Conservation (phyloP, 2,329 filamentous ascomycete genomes). For the Amesomyces nigricolor region DNA sequence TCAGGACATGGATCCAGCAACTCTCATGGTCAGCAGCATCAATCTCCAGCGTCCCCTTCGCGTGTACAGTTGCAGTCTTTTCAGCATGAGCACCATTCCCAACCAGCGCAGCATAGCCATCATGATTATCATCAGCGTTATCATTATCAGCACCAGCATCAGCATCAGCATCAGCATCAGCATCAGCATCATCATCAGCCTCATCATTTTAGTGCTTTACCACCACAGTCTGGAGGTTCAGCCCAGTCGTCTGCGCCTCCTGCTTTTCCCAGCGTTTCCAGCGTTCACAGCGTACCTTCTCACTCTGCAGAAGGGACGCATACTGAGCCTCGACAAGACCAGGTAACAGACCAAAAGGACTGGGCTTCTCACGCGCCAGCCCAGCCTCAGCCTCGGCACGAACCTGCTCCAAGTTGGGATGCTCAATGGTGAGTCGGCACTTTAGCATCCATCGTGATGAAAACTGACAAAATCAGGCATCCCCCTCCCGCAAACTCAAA, state of each 20-base stretch:
- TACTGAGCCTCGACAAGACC: conserved; percentile 45
- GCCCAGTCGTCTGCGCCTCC: conserved; percentile 23
- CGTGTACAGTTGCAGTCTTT: conserved; percentile 22
- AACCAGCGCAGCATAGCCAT: conserved; percentile 19
- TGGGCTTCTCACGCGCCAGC: conserved; percentile 28
- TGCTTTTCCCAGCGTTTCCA: conserved; percentile 16
- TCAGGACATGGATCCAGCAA: conserved; percentile 24
- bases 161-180: conserved; percentile 11
- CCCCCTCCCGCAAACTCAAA: conserved; percentile 60
- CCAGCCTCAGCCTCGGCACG: conserved; percentile 28
- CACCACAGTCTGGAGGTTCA: conserved; percentile 25
- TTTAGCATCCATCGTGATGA: too few relatives aligned
- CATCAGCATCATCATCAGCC: not conserved
- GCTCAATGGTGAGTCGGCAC: conserved; percentile 40
- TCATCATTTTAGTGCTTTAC: conserved; percentile 6
- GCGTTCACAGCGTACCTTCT: conserved; percentile 30
- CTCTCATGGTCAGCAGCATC: conserved; percentile 30
- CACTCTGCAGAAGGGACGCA: conserved; percentile 40
- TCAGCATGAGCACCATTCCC: conserved; percentile 21
- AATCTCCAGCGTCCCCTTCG: conserved; percentile 25
- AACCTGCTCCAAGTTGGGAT: conserved; percentile 40
- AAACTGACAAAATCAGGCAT: conserved; percentile 43
- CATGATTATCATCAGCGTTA: conserved; percentile 19
- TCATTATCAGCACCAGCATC: not conserved
- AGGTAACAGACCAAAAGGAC: conserved; percentile 29